Percentiles rank a stretch among this genome's conserved stretches.
Evolutionary conservation across 345 rosid genomes (phyloP).

Genomic region (Hibiscus trionum): DNA sequence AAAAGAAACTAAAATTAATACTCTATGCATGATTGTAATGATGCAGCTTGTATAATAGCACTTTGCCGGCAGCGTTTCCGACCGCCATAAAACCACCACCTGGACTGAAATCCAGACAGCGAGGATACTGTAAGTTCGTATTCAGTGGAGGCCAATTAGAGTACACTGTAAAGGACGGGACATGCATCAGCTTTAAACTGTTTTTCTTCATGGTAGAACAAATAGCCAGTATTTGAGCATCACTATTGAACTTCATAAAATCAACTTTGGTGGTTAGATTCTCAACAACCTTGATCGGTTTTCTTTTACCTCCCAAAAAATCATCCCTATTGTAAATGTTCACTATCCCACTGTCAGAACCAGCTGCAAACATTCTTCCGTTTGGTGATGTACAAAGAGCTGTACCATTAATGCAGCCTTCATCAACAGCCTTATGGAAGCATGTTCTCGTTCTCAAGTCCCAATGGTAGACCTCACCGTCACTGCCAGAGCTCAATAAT

Average conservation of each 20-base stretch:
- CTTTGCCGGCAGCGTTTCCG: slow-evolving; percentile 83
- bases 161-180: slow-evolving; percentile 59
- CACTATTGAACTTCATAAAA: slow-evolving; percentile 72
- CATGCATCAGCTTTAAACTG: slow-evolving; percentile 63
- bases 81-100: slow-evolving; percentile 91
- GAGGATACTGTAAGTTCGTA: slow-evolving; percentile 47
- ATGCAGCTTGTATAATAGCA: slow-evolving; percentile 73
- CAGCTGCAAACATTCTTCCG: slow-evolving; percentile 74
- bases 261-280: slow-evolving; percentile 73
- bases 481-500: slow-evolving; percentile 80
- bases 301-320: slow-evolving; percentile 74
- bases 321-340: slow-evolving; percentile 75
- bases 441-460: slow-evolving; percentile 79
- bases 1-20: neutral
- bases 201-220: slow-evolving; percentile 75
- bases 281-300: slow-evolving; percentile 67
- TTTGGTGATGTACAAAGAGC: slow-evolving; percentile 52
- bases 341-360: slow-evolving; percentile 79
- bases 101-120: slow-evolving; percentile 83
- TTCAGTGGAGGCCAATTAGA: slow-evolving; percentile 84
- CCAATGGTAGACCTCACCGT: slow-evolving; percentile 90
- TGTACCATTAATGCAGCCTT: slow-evolving; percentile 75
- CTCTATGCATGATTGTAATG: slow-evolving; percentile 67
- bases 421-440: slow-evolving; percentile 75
- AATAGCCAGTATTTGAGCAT: slow-evolving; percentile 76